Percentiles rank a stretch among this genome's conserved stretches.
Evolutionary conservation across 177 flowering plant species (phyloP).

Genomic region (Vitis hybrid): DNA sequence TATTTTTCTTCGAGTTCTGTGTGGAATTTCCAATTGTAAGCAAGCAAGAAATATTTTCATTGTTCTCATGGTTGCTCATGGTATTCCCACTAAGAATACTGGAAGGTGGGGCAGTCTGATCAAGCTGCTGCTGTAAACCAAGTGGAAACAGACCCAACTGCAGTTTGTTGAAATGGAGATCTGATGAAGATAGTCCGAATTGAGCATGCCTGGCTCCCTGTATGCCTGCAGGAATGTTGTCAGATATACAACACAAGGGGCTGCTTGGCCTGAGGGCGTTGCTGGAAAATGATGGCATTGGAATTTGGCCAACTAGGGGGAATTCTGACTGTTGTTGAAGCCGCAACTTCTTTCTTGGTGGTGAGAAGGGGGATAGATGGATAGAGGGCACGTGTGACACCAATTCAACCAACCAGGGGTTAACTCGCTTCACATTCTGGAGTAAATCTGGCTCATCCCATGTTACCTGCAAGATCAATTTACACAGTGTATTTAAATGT

Average conservation of each 20-base stretch:
- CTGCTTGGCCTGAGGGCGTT: conserved; percentile 25
- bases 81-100: conserved; percentile 6
- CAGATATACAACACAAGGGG: conserved; percentile 32
- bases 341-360: conserved; percentile 54
- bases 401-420: conserved; percentile 59
- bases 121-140: conserved; percentile 19
- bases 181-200: conserved; percentile 25
- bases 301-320: conserved; percentile 22
- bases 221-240: conserved; percentile 46
- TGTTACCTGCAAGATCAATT: conserved; percentile 29
- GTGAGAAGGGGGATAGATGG: conserved; percentile 37
- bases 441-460: conserved; percentile 69
- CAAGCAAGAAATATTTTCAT: conserved; percentile 29
- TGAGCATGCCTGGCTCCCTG: conserved; percentile 81
- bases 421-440: conserved; percentile 54
- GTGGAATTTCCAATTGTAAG: conserved; percentile 29
- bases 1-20: conserved; percentile 13
- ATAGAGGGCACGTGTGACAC: conserved; percentile 39
- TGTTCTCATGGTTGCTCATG: conserved; percentile 4
- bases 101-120: conserved; percentile 15
- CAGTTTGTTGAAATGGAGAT: conserved; percentile 32
- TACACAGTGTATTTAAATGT: no score
- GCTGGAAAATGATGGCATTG: conserved; percentile 30
- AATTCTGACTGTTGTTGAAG: conserved; percentile 34
- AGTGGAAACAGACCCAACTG: conserved; percentile 30